A percentile compares a stretch with the other conserved stretches of the same genome.
Conservation (phyloP, 192 early-diverging fungal species). For the Coemansia interrupta region DNA sequence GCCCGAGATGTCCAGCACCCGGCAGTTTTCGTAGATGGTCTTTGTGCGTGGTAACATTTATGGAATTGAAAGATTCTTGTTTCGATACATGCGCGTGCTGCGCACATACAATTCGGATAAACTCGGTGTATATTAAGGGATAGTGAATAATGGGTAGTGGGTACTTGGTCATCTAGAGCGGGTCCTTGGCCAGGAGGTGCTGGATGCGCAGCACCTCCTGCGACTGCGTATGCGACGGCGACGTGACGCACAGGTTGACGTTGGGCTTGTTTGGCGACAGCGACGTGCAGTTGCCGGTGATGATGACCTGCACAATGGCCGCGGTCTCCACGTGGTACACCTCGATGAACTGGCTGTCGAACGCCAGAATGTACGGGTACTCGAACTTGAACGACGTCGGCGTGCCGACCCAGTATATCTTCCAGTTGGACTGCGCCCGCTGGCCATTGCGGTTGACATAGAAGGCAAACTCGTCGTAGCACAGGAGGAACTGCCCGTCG, state of each 20-base stretch:
- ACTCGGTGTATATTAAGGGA: too few species aligned
- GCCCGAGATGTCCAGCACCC: slow-evolving; percentile 41
- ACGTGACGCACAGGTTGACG: slow-evolving; percentile 46
- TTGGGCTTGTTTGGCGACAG: slow-evolving; percentile 38
- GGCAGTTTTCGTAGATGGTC: slow-evolving; percentile 42
- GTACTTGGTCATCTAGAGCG: not conserved
- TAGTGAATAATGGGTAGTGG: too few species aligned
- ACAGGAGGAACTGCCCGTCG: slow-evolving; percentile 78
- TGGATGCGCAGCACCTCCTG: slow-evolving; percentile 49
- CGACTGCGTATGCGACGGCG: slow-evolving; percentile 39
- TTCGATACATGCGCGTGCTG: too few species aligned
- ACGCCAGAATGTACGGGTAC: slow-evolving; percentile 86
- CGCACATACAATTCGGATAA: too few species aligned
- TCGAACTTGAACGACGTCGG: slow-evolving; percentile 81
- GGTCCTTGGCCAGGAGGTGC: slow-evolving; percentile 42
- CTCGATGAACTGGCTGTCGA: slow-evolving; percentile 88
- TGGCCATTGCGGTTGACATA: slow-evolving; percentile 86
- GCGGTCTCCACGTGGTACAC: slow-evolving; percentile 78
- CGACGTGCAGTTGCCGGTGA: slow-evolving; percentile 50
- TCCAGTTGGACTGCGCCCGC: slow-evolving; percentile 67
- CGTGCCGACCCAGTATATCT: slow-evolving; percentile 82
- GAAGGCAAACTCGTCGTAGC: slow-evolving; percentile 93
- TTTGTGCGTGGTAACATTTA: slow-evolving; percentile 5
- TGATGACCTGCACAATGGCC: slow-evolving; percentile 65
- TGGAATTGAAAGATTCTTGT: too few species aligned